Base-by-base conservation (phyloP, 2,329 filamentous ascomycete species). In the Alternaria atra region DNA sequence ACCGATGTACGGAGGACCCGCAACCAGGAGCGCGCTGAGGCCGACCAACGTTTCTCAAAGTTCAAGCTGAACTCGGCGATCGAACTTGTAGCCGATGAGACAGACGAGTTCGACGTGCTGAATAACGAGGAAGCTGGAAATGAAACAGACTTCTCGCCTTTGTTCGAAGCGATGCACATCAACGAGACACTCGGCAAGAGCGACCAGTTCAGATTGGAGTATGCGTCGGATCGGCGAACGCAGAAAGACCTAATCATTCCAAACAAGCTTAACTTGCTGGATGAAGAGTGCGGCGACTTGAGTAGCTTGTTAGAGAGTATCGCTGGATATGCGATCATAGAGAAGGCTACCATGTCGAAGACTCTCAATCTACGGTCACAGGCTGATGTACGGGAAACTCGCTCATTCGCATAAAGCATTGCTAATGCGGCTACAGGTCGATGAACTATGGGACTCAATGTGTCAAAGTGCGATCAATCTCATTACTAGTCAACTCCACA, bases 371-470 rank as follows among this genome's bases (percentile, higher is more conserved):
- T 99, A 51, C 89, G 95, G 46, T 70, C 64, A 91, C 93, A 29
- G 83, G 87, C 91, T 67, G 95, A 99, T 81, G 94, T 94, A 78
- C 79, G 87, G 65, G 29, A 27, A 20, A 0, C n/a, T 1, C 10
- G 3, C 27, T 3, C 52, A 15, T 5, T 13, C 4, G 0, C 20
- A 5, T 8, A 13, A 17, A 23, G 17, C 43, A 32, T 43, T 2
- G 27, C 63, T 66, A 46, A 67, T 34, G 6, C 30, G 27, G 12
- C 37, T 30, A 46, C 30, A 94, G 91, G 89, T 97, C n/a, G 95
- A 99, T 74, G 95, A 98, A 79, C 83, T 99, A 2, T 99, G 95
- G 95, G 94, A 98, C 72, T 97, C 94, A 0, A 95, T 98, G 92
- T 98, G 94, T 74, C 92, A 94, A 73, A 89, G 90, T 44, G 90